Conservation (phyloP, 169 alveolate species). For the Eimeria maxima region DNA sequence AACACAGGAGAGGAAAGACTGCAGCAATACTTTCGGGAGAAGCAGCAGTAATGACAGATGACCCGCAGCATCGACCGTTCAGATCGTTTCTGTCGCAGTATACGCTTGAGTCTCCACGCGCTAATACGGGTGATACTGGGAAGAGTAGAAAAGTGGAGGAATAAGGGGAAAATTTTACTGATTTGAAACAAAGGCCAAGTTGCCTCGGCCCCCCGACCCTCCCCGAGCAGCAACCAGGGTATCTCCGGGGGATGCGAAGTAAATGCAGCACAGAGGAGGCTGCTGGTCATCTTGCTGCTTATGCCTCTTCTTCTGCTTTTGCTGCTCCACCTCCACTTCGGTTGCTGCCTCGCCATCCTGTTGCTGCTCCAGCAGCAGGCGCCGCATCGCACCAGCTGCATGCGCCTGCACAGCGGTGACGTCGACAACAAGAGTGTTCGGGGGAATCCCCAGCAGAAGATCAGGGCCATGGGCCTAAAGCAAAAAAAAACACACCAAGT, state of each 20-base stretch:
- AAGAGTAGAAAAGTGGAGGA: neutral
- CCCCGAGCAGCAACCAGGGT: constrained; percentile 77
- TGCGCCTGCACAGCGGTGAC: constrained; percentile 52
- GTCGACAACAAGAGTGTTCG: constrained; percentile 56
- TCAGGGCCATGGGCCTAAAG: constrained; percentile 47
- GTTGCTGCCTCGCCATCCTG: neutral
- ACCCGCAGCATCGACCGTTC: neutral
- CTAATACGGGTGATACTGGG: neutral
- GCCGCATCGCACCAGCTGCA: constrained; percentile 40
- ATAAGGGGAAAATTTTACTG: neutral
- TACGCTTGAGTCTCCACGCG: neutral
- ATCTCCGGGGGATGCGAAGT: constrained; percentile 66
- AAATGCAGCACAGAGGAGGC: constrained; percentile 37
- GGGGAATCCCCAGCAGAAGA: constrained; percentile 60
- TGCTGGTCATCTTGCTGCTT: neutral
- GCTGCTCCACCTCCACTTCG: neutral
- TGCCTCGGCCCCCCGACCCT: constrained; percentile 68
- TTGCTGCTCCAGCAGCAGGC: constrained; percentile 68
- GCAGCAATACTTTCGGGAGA: neutral
- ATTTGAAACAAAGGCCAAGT: constrained; percentile 72
- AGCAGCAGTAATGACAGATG: neutral
- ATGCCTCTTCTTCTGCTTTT: neutral
- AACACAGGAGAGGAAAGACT: neutral
- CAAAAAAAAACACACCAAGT: neutral
- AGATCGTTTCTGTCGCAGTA: neutral